These are phyloP conservation scores for Arabidopsis hybrid DNA, from an alignment of 441 rosid species.

Conservation along the genomic window DNA sequence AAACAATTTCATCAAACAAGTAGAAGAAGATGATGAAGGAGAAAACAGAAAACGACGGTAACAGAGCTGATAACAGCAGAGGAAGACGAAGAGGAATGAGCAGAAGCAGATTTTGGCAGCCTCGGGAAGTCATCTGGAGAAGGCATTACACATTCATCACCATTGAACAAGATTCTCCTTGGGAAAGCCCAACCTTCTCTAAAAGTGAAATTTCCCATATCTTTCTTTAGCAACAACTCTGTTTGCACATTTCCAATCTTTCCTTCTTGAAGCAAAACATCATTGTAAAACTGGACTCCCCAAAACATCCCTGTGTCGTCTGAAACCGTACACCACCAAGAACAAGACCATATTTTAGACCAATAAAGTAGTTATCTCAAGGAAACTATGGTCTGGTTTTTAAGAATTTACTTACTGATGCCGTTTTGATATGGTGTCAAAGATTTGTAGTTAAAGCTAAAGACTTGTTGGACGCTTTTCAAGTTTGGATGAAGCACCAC, in stretches of 20 bases:
- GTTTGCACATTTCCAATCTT: constrained; percentile 71
- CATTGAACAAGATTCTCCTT: constrained; percentile 73
- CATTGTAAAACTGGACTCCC: constrained; percentile 78
- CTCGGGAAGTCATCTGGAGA: constrained; percentile 75
- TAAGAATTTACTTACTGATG: constrained; percentile 56
- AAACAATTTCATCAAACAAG: constrained; percentile 27
- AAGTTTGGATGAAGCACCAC: constrained; percentile 86
- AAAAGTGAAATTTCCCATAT: constrained; percentile 62
- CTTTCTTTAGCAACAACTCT: constrained; percentile 73
- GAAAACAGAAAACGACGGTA: constrained; percentile 12
- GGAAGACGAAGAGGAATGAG: constrained; percentile 4
- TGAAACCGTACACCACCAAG: constrained; percentile 37
- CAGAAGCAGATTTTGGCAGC: constrained; percentile 59
- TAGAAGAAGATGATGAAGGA: constrained; percentile 12
- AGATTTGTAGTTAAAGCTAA: constrained; percentile 78
- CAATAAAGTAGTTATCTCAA: background rate
- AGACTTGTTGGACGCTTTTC: constrained; percentile 58
- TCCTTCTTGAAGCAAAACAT: constrained; percentile 71
- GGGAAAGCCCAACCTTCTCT: constrained; percentile 93
- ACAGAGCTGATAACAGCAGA: constrained; percentile 10
- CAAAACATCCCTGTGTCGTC: constrained; percentile 89
- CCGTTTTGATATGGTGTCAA: constrained; percentile 52
- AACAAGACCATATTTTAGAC: background rate
- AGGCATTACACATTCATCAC: constrained; percentile 96
- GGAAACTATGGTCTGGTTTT: background rate